Evolutionary conservation across 495 filamentous ascomycete species (phyloP).

Genomic region (Cairneyella variabilis): DNA sequence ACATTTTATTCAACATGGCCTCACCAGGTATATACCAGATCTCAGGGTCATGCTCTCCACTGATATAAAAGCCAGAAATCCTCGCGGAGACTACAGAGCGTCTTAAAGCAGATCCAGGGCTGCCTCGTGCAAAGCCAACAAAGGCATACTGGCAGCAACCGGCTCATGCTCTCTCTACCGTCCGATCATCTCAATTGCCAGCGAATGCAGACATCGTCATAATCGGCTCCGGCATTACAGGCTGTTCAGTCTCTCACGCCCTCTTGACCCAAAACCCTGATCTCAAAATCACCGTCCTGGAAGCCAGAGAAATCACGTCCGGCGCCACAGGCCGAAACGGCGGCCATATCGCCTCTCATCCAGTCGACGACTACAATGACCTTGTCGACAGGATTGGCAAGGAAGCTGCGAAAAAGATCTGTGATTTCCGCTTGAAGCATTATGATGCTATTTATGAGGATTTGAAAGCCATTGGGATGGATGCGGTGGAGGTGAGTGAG

Average conservation of each 20-base stretch:
- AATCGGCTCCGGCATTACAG: slow-evolving; percentile 69
- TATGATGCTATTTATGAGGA: not conserved
- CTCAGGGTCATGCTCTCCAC: too few relatives aligned
- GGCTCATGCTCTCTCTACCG: not conserved
- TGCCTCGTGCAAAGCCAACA: not conserved
- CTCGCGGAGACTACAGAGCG: too few relatives aligned
- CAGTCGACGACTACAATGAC: not conserved
- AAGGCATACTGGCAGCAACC: not conserved
- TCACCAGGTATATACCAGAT: too few relatives aligned
- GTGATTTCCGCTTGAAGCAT: not conserved
- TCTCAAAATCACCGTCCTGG: slow-evolving; percentile 41
- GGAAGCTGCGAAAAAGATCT: slow-evolving; percentile 12
- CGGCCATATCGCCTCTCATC: slow-evolving; percentile 14
- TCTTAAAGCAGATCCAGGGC: not conserved
- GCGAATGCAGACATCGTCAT: slow-evolving; percentile 52
- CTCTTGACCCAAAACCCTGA: not conserved
- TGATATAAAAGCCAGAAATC: too few relatives aligned
- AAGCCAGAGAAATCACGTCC: slow-evolving; percentile 48
- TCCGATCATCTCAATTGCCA: slow-evolving; percentile 44
- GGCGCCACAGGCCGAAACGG: slow-evolving; percentile 59
- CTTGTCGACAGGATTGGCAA: slow-evolving; percentile 1
- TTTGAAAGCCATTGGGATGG: not conserved
- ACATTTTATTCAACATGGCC: too few relatives aligned
- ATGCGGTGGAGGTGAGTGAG: slow-evolving; percentile 1
- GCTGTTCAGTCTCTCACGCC: slow-evolving; percentile 46